Base-by-base conservation (phyloP, 1,284 basidiomycete species). In the Sanghuangporus weigelae region DNA sequence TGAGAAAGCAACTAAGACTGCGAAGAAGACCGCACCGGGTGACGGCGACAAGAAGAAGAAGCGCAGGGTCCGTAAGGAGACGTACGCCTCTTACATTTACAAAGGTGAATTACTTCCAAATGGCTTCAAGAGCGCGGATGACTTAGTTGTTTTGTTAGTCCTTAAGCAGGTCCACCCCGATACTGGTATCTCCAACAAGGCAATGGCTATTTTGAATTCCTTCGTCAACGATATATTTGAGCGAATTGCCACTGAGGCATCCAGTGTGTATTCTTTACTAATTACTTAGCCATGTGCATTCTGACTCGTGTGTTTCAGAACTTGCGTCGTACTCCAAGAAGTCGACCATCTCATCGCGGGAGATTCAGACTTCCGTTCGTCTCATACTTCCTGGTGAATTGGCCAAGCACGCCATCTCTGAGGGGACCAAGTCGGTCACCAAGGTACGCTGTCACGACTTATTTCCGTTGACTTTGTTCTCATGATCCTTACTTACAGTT, bases 131-230 rank as follows among this genome's bases (percentile, higher is more conserved):
- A 14, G 59, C 61, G 59, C 63, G 42, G 39, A 14, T 63, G 60
- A 61, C 51, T 49, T 48, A 19, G 12, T 39, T 1, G 53, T 53
- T 21, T 59, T 50, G 38, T 38, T 66, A 92, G 91, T 93, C 67
- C 81, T 94, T 67, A 94, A 89, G 78, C 92, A 94, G 75, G 95
- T 97, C 66, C 95, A 97, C 82, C 95, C 95, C 63, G 95, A 97
- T 75, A 96, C 93, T 68, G 95, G 95, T 86, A 96, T 96, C 77
- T 90, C 92, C 66, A 96, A 96, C 87, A 97, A 96, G 83, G 95
- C 94, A 49, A 97, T 97, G 95, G 86, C 89, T 63, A 92, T 97
- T 73, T 79, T 97, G 55, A 96, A 96, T 84, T 93, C 90, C 63
- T 95, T 95, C 68, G 92, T 95, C 71, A 93, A 93, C 69, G 93